These are phyloP conservation scores for Tulasnella sp. DNA, from an alignment of 768 basidiomycete genomes.

Conservation along the genomic window DNA sequence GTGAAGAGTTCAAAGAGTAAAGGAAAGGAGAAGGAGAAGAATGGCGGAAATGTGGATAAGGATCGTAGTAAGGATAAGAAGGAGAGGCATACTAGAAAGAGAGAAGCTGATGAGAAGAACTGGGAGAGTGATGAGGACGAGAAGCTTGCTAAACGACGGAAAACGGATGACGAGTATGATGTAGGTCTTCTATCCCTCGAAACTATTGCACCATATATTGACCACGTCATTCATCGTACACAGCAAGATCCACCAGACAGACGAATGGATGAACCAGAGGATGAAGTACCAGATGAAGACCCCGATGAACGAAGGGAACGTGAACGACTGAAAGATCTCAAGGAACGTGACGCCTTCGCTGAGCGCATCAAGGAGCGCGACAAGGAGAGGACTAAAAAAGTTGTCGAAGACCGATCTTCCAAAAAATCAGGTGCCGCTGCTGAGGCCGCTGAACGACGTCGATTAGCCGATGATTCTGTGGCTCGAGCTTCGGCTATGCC, in stretches of 20 bases:
- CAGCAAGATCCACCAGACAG: constrained; percentile 22
- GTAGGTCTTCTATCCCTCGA: neutral
- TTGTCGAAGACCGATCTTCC: constrained; percentile 86
- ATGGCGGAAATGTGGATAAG: constrained; percentile 31
- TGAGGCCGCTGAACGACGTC: constrained; percentile 68
- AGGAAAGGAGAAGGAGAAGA: constrained; percentile 26
- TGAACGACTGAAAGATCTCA: constrained; percentile 63
- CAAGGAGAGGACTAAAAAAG: constrained; percentile 70
- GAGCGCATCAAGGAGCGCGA: constrained; percentile 76
- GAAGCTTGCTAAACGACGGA: constrained; percentile 40
- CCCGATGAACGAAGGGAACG: constrained; percentile 55
- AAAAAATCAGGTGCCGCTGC: constrained; percentile 51
- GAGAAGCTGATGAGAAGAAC: constrained; percentile 66
- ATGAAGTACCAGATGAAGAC: constrained; percentile 48
- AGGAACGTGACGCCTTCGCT: constrained; percentile 87
- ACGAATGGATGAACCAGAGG: constrained; percentile 31
- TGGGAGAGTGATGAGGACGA: constrained; percentile 93
- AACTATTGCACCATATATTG: neutral
- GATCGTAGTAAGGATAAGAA: constrained; percentile 40
- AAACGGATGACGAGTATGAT: constrained; percentile 27
- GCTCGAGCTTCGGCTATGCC: constrained; percentile 44
- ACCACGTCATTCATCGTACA: neutral
- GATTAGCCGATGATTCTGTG: constrained; percentile 62
- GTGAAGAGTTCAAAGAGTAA: constrained; percentile 27
- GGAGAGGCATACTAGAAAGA: constrained; percentile 59